Conservation (phyloP, 345 rosid species). For the Triadica sebifera region DNA sequence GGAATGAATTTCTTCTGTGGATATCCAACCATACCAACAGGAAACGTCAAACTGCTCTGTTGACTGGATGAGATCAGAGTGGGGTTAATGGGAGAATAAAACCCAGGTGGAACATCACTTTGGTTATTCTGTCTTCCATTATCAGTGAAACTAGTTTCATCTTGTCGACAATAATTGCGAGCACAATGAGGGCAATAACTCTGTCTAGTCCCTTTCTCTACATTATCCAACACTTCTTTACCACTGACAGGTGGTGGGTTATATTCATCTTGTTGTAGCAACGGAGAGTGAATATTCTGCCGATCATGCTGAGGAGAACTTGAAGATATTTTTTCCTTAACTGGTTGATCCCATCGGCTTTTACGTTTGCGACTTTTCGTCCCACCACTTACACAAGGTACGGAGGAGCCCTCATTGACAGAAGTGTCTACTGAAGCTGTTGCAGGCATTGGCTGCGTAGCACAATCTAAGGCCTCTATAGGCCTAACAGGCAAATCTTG, state of each 20-base stretch:
- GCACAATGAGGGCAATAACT: slow-evolving; percentile 16
- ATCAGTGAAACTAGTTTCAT: slow-evolving; percentile 21
- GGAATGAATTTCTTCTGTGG: slow-evolving; percentile 62
- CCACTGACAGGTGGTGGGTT: slow-evolving; percentile 13
- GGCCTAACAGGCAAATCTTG: slow-evolving; percentile 51
- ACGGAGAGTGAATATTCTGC: slow-evolving; percentile 31
- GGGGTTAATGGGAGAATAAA: slow-evolving; percentile 45
- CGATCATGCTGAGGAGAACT: slow-evolving; percentile 30
- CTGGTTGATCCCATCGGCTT: slow-evolving; percentile 98
- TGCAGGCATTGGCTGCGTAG: slow-evolving; percentile 28
- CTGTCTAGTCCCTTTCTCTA: slow-evolving; percentile 24
- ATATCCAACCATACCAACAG: slow-evolving; percentile 41
- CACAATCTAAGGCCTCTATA: slow-evolving; percentile 43
- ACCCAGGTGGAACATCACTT: slow-evolving; percentile 87
- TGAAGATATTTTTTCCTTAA: slow-evolving; percentile 31
- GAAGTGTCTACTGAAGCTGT: slow-evolving; percentile 42
- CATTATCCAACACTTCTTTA: slow-evolving; percentile 16
- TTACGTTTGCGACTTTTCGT: slow-evolving; percentile 74
- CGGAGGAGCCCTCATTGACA: slow-evolving; percentile 39
- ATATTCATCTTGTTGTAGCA: slow-evolving; percentile 24
- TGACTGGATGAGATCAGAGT: slow-evolving; percentile 35
- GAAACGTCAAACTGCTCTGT: slow-evolving; percentile 26
- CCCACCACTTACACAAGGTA: slow-evolving; percentile 36
- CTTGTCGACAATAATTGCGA: slow-evolving; percentile 25
- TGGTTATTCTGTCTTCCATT: slow-evolving; percentile 36